A percentile compares a stretch with the other conserved stretches of the same genome.
These are phyloP conservation scores for Gonapodya prolifera DNA, from an alignment of 192 early-diverging fungal species.

Conservation along the genomic window DNA sequence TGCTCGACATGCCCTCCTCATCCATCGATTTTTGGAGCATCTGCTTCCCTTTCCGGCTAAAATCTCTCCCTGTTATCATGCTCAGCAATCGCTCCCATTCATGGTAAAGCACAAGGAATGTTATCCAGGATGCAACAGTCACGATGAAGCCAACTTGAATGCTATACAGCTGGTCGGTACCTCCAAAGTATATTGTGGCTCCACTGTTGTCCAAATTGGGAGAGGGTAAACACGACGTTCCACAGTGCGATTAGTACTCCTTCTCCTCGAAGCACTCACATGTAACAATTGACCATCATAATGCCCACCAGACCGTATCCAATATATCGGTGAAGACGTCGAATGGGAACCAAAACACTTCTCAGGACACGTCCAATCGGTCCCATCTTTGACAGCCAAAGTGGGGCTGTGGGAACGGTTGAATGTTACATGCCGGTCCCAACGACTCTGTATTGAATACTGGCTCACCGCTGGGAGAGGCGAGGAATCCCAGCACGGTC, in stretches of 20 bases:
- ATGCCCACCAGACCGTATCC: not conserved
- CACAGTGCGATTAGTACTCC: no score
- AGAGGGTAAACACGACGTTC: not conserved
- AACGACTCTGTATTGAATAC: no score
- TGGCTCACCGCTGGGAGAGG: no score
- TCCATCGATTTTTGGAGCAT: not conserved
- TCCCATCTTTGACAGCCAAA: not conserved
- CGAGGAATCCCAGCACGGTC: not conserved
- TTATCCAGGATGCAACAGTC: not conserved
- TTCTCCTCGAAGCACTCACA: no score
- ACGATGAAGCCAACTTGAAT: not conserved
- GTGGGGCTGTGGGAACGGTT: not conserved
- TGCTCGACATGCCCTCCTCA: not conserved
- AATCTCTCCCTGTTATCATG: not conserved
- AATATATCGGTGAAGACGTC: not conserved
- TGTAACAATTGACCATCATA: conserved; percentile 1
- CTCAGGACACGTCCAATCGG: not conserved
- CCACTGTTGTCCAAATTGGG: not conserved
- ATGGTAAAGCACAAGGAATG: not conserved
- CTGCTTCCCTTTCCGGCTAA: not conserved
- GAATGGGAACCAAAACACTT: not conserved
- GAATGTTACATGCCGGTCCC: no score
- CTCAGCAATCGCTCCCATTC: not conserved
- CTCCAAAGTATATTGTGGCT: not conserved
- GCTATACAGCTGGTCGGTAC: not conserved